A percentile compares a stretch with the other conserved stretches of the same genome.
Evolutionary conservation across 805 yeast genomes (phyloP).

Genomic region (Wickerhamiella lipophila): DNA sequence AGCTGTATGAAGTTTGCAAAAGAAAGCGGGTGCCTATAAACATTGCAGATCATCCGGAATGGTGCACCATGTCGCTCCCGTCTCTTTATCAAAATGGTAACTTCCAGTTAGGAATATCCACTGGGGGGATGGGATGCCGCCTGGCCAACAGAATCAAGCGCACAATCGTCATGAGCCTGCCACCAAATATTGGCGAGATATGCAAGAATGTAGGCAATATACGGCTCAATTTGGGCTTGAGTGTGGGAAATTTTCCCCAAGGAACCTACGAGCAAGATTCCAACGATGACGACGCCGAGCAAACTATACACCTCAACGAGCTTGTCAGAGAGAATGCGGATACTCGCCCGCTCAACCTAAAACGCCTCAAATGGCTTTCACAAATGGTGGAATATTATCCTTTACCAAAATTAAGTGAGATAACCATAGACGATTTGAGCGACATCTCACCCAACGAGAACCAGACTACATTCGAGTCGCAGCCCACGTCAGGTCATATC

Average conservation of each 20-base stretch:
- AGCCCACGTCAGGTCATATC: constrained; percentile 38
- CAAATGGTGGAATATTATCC: constrained; percentile 91
- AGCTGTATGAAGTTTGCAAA: constrained; percentile 41
- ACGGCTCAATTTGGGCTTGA: constrained; percentile 39
- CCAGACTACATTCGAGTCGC: neutral
- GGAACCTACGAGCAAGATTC: constrained; percentile 10
- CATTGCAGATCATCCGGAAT: constrained; percentile 57
- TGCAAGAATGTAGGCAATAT: constrained; percentile 59
- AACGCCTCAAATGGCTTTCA: constrained; percentile 66
- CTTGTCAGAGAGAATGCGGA: constrained; percentile 31
- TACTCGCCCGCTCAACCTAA: constrained; percentile 26
- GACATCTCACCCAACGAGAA: constrained; percentile 27
- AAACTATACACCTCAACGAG: constrained; percentile 44
- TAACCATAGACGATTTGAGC: constrained; percentile 48
- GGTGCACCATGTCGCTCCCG: constrained; percentile 62
- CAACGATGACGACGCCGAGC: constrained; percentile 54
- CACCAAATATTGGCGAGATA: constrained; percentile 54
- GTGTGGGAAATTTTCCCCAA: neutral
- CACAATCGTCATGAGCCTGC: constrained; percentile 48
- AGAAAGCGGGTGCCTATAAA: constrained; percentile 68
- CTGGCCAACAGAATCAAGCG: constrained; percentile 69
- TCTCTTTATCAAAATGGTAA: constrained; percentile 61
- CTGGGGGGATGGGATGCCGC: constrained; percentile 82
- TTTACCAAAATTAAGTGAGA: constrained; percentile 43
- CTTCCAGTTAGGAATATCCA: constrained; percentile 71